These are phyloP conservation scores for Straminergon stramineum DNA, from an alignment of 225 moss, liverwort and hornwort species.

Conservation along the genomic window DNA sequence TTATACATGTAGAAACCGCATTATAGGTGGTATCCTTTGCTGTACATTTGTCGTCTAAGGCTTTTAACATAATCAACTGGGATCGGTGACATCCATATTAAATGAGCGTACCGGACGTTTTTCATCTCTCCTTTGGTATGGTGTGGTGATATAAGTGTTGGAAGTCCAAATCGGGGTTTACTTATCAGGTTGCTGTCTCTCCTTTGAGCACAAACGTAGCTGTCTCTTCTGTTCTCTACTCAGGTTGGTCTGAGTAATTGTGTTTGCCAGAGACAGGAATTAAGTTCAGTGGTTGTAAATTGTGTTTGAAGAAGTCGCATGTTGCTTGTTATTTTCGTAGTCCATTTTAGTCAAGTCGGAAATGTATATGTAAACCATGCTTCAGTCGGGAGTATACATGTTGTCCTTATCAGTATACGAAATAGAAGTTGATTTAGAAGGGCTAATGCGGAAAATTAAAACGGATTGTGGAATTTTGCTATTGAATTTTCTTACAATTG, in stretches of 20 bases:
- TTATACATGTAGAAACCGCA: slow-evolving; percentile 72
- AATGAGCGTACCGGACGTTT: neutral
- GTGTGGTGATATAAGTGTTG: neutral
- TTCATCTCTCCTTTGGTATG: neutral
- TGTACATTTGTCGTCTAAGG: slow-evolving; percentile 14
- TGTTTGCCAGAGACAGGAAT: neutral
- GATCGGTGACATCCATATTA: neutral
- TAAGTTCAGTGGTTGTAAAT: neutral
- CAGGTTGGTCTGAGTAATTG: neutral
- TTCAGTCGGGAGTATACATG: neutral
- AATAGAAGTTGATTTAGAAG: neutral
- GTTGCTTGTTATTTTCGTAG: neutral
- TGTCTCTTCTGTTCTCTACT: neutral
- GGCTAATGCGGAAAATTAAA: neutral
- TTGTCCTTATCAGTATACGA: neutral
- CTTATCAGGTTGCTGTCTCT: neutral
- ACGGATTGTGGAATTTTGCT: neutral
- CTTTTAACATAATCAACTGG: neutral
- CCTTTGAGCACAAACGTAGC: neutral
- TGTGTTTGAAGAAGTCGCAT: neutral
- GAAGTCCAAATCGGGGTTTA: neutral
- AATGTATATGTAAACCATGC: neutral
- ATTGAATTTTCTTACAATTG: neutral
- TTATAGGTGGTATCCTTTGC: neutral
- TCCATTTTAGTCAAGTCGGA: neutral